These are phyloP conservation scores for Mycosarcoma mackinlayi DNA, from an alignment of 1,284 basidiomycete species.

Conservation along the genomic window DNA sequence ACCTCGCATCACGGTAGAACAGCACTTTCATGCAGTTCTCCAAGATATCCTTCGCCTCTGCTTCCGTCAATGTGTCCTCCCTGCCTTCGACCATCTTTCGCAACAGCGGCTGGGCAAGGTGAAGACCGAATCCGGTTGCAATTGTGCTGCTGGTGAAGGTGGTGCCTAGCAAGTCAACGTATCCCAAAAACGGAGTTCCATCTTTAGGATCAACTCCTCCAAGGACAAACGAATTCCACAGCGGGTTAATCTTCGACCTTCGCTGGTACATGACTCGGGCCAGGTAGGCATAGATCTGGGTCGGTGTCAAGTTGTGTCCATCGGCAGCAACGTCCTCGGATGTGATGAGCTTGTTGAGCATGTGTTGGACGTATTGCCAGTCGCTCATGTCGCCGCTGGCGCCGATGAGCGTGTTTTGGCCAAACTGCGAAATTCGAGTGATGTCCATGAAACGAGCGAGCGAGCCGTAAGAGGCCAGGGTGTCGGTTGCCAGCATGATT, in stretches of 20 bases:
- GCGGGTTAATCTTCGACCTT: conserved; percentile 87
- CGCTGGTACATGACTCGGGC: conserved; percentile 90
- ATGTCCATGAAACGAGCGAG: conserved; percentile 97
- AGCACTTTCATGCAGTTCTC: conserved; percentile 91
- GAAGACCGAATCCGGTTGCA: conserved; percentile 94
- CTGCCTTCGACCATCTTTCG: conserved; percentile 87
- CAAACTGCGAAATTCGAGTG: conserved; percentile 85
- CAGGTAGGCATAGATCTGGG: conserved; percentile 93
- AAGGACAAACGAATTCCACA: conserved; percentile 95
- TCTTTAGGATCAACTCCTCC: conserved; percentile 71
- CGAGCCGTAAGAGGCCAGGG: conserved; percentile 95
- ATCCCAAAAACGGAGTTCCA: conserved; percentile 74
- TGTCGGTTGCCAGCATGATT: conserved; percentile 99
- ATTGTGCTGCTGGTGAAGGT: conserved; percentile 94
- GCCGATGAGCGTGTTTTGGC: conserved; percentile 82
- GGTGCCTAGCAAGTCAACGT: conserved; percentile 95
- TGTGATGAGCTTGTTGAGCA: conserved; percentile 68
- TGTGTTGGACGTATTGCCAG: conserved; percentile 89
- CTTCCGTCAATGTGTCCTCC: conserved; percentile 80
- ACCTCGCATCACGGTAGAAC: conserved; percentile 95
- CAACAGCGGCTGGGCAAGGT: conserved; percentile 92
- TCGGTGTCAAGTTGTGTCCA: conserved; percentile 84
- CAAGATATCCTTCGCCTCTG: conserved; percentile 82
- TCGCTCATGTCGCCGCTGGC: conserved; percentile 97
- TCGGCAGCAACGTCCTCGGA: conserved; percentile 85